phyloP scores from a whole-genome alignment of 1,139 yeast species.

The Lodderomyces parapsilosis region DNA sequence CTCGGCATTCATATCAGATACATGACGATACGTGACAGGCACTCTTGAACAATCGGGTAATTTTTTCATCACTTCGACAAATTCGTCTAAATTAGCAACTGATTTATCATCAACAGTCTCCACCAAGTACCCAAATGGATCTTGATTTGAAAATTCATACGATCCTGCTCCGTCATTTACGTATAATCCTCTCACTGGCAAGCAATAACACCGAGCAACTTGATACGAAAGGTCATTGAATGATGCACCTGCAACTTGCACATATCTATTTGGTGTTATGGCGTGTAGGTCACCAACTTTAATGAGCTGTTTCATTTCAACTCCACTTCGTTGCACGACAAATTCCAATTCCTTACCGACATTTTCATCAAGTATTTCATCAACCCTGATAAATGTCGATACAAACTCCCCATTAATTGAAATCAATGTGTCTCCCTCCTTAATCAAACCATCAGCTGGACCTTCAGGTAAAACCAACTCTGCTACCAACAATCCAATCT shows the following conservation, averaged over 20 bases:
- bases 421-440: slow-evolving; percentile 84
- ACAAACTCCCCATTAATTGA: slow-evolving; percentile 68
- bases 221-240: slow-evolving; percentile 86
- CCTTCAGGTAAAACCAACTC: slow-evolving; percentile 84
- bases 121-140: slow-evolving; percentile 66
- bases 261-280: slow-evolving; percentile 79
- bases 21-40: slow-evolving; percentile 70
- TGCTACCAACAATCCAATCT: slow-evolving; percentile 82
- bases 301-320: slow-evolving; percentile 49
- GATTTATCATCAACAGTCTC: slow-evolving; percentile 76
- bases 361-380: slow-evolving; percentile 72
- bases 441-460: slow-evolving; percentile 71
- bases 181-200: slow-evolving; percentile 83
- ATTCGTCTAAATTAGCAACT: slow-evolving; percentile 69
- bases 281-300: slow-evolving; percentile 73
- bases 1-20: slow-evolving; percentile 77
- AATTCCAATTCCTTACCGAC: slow-evolving; percentile 62
- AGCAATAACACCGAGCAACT: slow-evolving; percentile 79
- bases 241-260: slow-evolving; percentile 83
- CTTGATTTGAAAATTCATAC: slow-evolving; percentile 61
- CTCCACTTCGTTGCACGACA: slow-evolving; percentile 73
- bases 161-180: slow-evolving; percentile 79
- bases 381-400: slow-evolving; percentile 76
- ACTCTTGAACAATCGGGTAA: slow-evolving; percentile 80
- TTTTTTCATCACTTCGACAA: slow-evolving; percentile 71